A percentile compares a stretch with the other conserved stretches of the same genome.
phyloP scores from a whole-genome alignment of 768 basidiomycete species.

The Holtermanniella nyarrowii region DNA sequence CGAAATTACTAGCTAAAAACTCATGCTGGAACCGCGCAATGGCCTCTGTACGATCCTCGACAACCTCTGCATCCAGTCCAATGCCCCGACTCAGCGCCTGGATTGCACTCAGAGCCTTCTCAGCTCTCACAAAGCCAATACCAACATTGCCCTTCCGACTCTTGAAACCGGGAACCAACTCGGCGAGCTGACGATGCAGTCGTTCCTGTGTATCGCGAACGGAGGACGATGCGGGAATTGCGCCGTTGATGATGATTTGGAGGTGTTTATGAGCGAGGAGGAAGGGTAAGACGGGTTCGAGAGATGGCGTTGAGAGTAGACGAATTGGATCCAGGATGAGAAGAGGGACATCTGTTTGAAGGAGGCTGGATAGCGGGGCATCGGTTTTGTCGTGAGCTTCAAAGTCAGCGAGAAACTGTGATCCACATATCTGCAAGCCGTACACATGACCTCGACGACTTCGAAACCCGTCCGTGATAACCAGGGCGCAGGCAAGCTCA shows the following conservation, averaged over 20 bases:
- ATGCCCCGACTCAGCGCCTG: slow-evolving; percentile 11
- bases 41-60: slow-evolving; percentile 2
- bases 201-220: background rate
- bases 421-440: background rate
- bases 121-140: slow-evolving; percentile 9
- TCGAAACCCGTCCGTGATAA: slow-evolving; percentile 16
- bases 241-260: slow-evolving; percentile 28
- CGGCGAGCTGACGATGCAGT: background rate
- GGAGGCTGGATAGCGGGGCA: slow-evolving; percentile 11
- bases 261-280: slow-evolving; percentile 4
- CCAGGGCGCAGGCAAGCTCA: slow-evolving; percentile 20
- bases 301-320: slow-evolving; percentile 10
- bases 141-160: background rate
- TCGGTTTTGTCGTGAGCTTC: slow-evolving; percentile 2
- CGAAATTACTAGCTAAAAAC: slow-evolving; percentile 10
- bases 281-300: slow-evolving; percentile 6
- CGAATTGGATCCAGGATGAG: slow-evolving; percentile 34
- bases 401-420: background rate
- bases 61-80: slow-evolving; percentile 1
- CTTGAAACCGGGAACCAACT: background rate
- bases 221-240: slow-evolving; percentile 1
- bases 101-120: slow-evolving; percentile 12
- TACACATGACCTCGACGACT: slow-evolving; percentile 20
- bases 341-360: slow-evolving; percentile 14
- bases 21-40: slow-evolving; percentile 13